phyloP scores from a whole-genome alignment of 495 filamentous ascomycete species.

The Podospora comata region DNA sequence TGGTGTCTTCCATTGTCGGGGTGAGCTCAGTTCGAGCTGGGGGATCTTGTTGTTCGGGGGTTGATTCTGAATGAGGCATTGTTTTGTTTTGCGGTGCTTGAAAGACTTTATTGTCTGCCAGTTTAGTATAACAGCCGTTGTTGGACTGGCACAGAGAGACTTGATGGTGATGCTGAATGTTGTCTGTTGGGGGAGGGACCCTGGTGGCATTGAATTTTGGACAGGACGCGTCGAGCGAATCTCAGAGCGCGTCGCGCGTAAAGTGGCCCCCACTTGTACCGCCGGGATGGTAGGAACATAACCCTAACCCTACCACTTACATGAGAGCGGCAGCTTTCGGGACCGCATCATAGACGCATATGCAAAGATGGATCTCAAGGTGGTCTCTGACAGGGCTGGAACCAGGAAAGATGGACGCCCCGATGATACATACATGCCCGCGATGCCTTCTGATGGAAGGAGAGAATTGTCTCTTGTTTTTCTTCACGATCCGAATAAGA shows the following conservation, averaged over 20 bases:
- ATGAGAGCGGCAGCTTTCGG: background rate
- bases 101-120: background rate
- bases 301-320: conserved; percentile 1
- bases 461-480: no score
- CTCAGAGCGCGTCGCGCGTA: conserved; percentile 13
- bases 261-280: conserved; percentile 7
- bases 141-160: background rate
- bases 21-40: background rate
- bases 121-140: background rate
- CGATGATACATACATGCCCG: background rate
- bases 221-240: conserved; percentile 14
- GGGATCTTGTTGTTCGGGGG: background rate
- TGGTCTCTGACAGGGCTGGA: background rate
- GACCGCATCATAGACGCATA: background rate
- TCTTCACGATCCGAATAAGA: background rate
- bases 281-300: background rate
- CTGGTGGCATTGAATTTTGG: conserved; percentile 5
- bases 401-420: background rate
- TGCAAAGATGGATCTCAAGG: no score
- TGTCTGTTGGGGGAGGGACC: background rate
- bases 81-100: background rate
- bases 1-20: conserved; percentile 17
- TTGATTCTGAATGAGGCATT: conserved; percentile 25
- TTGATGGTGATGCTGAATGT: background rate
- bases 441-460: no score